A percentile compares a stretch with the other conserved stretches of the same genome.
Evolutionary conservation across 2,329 filamentous ascomycete genomes (phyloP).

Genomic region (Ascosphaera apis): DNA sequence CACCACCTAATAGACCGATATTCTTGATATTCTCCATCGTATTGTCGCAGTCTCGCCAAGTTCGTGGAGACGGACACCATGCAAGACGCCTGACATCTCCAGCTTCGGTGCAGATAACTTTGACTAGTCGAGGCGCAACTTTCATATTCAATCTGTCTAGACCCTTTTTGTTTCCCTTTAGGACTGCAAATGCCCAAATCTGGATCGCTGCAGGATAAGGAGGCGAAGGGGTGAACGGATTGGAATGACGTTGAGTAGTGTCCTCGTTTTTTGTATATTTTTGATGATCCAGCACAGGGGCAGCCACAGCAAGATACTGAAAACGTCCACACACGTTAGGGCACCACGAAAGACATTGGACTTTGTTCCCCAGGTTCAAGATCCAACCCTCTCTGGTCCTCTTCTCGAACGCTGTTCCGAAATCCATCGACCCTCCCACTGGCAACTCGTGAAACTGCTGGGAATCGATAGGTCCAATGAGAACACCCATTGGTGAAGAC

Average conservation of each 20-base stretch:
- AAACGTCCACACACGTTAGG: slow-evolving; percentile 19
- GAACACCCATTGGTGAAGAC: slow-evolving; percentile 18
- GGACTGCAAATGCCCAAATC: slow-evolving; percentile 32
- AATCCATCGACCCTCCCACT: slow-evolving; percentile 20
- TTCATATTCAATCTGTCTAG: slow-evolving; percentile 21
- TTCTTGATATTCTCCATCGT: slow-evolving; percentile 11
- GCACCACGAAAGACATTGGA: slow-evolving; percentile 28
- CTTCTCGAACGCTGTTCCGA: slow-evolving; percentile 22
- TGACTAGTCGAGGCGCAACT: slow-evolving; percentile 21
- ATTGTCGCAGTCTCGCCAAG: slow-evolving; percentile 10
- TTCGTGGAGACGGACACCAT: slow-evolving; percentile 29
- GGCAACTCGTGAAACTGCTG: slow-evolving; percentile 22
- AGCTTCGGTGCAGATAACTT: slow-evolving; percentile 33
- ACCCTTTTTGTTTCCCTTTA: slow-evolving; percentile 8
- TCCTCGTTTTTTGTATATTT: slow-evolving; percentile 9
- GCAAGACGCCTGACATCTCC: slow-evolving; percentile 30
- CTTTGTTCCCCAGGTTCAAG: slow-evolving; percentile 30
- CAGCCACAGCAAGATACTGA: slow-evolving; percentile 33
- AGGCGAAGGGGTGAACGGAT: slow-evolving; percentile 27
- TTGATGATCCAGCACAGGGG: slow-evolving; percentile 17
- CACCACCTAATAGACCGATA: slow-evolving; percentile 31
- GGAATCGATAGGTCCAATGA: slow-evolving; percentile 26
- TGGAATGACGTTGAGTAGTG: slow-evolving; percentile 12
- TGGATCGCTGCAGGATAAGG: slow-evolving; percentile 30
- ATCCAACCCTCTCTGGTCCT: slow-evolving; percentile 27